phyloP scores from a whole-genome alignment of 2,329 filamentous ascomycete species.

The Alternaria ethzedia region DNA sequence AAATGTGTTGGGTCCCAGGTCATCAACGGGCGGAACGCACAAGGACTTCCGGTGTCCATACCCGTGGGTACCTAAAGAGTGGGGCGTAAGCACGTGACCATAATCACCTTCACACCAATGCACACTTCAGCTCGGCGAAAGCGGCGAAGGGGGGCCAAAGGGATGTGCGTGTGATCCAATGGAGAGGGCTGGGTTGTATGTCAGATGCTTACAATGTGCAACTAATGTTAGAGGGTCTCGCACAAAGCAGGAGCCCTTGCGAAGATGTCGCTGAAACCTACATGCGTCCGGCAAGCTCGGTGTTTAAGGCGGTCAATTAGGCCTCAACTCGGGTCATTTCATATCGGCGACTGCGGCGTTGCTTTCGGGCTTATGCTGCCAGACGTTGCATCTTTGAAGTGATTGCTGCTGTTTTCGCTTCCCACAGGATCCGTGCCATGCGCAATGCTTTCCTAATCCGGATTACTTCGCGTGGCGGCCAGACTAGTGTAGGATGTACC shows the following conservation, averaged over 20 bases:
- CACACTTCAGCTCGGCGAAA: background rate
- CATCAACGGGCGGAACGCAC: background rate
- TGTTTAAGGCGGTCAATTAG: background rate
- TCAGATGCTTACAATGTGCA: background rate
- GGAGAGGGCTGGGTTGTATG: background rate
- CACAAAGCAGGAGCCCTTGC: background rate
- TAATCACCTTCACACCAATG: background rate
- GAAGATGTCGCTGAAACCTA: background rate
- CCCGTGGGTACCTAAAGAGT: background rate
- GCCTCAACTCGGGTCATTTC: background rate
- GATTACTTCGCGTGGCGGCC: slow-evolving; percentile 3
- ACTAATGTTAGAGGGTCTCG: background rate
- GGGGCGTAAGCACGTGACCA: slow-evolving; percentile 4
- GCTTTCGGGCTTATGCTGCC: background rate
- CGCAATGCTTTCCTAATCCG: slow-evolving; percentile 17
- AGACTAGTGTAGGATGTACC: slow-evolving; percentile 7
- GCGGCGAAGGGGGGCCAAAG: background rate
- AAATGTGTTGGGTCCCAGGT: background rate
- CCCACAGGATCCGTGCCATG: slow-evolving; percentile 7
- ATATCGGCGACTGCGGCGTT: background rate
- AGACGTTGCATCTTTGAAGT: background rate
- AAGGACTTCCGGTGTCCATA: background rate
- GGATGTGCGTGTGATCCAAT: background rate
- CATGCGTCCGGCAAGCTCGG: background rate
- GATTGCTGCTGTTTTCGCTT: slow-evolving; percentile 1